A percentile compares a stretch with the other conserved stretches of the same genome.
phyloP scores from a whole-genome alignment of 305 asterid species.

The Solanum hybrid region DNA sequence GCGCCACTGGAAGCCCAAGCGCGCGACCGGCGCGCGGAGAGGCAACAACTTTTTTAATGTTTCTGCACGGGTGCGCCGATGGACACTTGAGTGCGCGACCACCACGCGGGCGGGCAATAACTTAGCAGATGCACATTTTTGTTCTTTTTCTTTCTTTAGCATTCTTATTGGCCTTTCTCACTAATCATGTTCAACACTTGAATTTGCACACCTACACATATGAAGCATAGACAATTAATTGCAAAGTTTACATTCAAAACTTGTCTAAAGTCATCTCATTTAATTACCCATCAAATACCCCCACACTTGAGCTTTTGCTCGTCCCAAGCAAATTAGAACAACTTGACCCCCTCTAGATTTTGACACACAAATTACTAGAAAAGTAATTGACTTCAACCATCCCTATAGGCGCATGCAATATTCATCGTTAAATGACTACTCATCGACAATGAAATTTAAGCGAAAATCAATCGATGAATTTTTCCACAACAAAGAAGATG shows the following conservation, averaged over 20 bases:
- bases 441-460: not conserved
- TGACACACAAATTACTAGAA: not conserved
- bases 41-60: not conserved
- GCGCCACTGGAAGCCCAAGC: not conserved
- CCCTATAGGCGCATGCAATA: not conserved
- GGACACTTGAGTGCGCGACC: not conserved
- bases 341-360: not conserved
- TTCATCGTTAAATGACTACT: not conserved
- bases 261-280: not conserved
- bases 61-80: not conserved
- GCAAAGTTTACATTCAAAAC: not conserved
- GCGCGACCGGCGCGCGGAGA: not conserved
- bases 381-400: not conserved
- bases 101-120: not conserved
- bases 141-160: not conserved
- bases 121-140: not conserved
- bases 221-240: no score
- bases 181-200: not conserved
- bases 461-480: not conserved
- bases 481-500: not conserved
- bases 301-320: not conserved
- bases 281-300: not conserved
- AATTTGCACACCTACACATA: not conserved
- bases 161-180: not conserved
- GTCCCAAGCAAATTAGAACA: not conserved